Conservation (phyloP, 1,139 yeast genomes). For the Candida tunisiensis region DNA sequence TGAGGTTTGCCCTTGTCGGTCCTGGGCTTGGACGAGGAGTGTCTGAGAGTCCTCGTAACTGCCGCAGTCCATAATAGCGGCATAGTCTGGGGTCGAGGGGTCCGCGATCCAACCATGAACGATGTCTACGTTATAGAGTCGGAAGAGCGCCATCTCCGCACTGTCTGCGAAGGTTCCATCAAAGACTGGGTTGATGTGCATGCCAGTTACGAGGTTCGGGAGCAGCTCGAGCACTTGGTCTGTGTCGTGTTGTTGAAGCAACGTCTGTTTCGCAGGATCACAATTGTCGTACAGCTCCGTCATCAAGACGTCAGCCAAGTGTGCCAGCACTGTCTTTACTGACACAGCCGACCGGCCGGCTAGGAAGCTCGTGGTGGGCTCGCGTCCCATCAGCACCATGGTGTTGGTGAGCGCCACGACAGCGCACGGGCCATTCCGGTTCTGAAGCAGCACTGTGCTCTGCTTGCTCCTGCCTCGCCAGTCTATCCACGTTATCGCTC, state of each 20-base stretch:
- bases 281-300: too few species aligned
- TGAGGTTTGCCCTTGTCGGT: not conserved
- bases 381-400: slow-evolving; percentile 18
- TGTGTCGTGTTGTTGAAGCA: slow-evolving; percentile 10
- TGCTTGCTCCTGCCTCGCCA: too few species aligned
- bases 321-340: slow-evolving; percentile 14
- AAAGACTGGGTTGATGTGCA: slow-evolving; percentile 57
- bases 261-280: slow-evolving; percentile 9
- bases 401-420: slow-evolving; percentile 68
- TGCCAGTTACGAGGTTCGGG: slow-evolving; percentile 56
- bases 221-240: slow-evolving; percentile 30
- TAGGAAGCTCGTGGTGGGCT: slow-evolving; percentile 5
- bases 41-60: slow-evolving; percentile 32
- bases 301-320: slow-evolving; percentile 23
- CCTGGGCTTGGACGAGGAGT: slow-evolving; percentile 14
- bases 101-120: slow-evolving; percentile 36
- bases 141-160: slow-evolving; percentile 27
- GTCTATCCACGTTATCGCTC: not conserved
- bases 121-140: slow-evolving; percentile 27
- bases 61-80: slow-evolving; percentile 17
- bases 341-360: slow-evolving; percentile 10
- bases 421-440: slow-evolving; percentile 81
- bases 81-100: slow-evolving; percentile 17
- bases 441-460: slow-evolving; percentile 52
- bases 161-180: slow-evolving; percentile 42